Conservation (phyloP, 2,329 filamentous ascomycete species). For the Cadophora sp. region DNA sequence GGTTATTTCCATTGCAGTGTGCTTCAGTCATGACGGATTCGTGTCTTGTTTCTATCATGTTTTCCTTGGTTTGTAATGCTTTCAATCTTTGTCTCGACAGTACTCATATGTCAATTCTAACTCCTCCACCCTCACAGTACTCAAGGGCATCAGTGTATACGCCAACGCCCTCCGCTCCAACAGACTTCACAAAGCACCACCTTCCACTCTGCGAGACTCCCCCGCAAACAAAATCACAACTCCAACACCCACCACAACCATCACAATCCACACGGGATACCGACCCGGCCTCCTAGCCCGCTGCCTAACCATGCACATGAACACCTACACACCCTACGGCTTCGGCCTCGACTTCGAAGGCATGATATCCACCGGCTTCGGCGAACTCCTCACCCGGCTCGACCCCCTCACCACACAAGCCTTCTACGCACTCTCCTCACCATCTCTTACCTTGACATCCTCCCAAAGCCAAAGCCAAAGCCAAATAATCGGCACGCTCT, state of each 20-base stretch:
- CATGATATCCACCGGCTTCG: constrained; percentile 1
- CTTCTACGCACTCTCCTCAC: not conserved
- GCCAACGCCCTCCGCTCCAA: constrained; percentile 7
- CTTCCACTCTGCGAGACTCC: not conserved
- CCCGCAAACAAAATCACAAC: not conserved
- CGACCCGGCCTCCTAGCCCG: constrained; percentile 40
- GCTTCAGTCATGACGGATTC: no score
- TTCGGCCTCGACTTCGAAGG: constrained; percentile 34
- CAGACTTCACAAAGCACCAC: not conserved
- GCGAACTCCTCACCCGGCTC: not conserved
- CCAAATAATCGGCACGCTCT: not conserved
- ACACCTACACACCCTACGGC: constrained; percentile 34
- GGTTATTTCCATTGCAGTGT: no score
- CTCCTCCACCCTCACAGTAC: not conserved
- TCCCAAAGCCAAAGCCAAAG: not conserved
- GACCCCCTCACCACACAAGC: not conserved
- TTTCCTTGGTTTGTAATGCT: no score
- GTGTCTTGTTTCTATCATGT: no score
- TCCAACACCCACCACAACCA: not conserved
- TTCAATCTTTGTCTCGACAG: no score
- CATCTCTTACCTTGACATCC: not conserved
- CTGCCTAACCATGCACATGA: constrained; percentile 42
- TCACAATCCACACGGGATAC: constrained; percentile 41
- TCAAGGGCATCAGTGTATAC: constrained; percentile 16
- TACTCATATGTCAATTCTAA: not conserved